phyloP scores from a whole-genome alignment of 108 stramenopile species.

The Nitzschia sp. region DNA sequence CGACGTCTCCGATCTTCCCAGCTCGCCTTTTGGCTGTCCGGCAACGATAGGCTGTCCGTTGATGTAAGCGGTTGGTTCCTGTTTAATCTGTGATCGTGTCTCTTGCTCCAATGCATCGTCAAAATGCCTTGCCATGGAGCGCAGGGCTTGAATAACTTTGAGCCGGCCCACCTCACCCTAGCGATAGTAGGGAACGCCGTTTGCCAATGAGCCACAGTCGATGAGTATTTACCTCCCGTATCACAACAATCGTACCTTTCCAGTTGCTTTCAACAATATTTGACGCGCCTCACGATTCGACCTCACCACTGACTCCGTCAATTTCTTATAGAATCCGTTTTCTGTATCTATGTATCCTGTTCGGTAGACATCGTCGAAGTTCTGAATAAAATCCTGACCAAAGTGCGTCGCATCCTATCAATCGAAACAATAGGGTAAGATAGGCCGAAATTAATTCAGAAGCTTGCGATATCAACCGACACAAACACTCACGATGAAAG shows the following conservation, averaged over 20 bases:
- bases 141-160: slow-evolving; percentile 70
- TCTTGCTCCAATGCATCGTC: slow-evolving; percentile 64
- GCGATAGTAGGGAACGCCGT: too few relatives aligned
- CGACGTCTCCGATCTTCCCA: slow-evolving; percentile 22
- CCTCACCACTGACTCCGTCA: slow-evolving; percentile 86
- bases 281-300: slow-evolving; percentile 85
- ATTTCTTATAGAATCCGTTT: slow-evolving; percentile 66
- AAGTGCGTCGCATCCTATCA: slow-evolving; percentile 85
- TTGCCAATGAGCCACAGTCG: slow-evolving; percentile 66
- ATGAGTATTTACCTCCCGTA: slow-evolving; percentile 61
- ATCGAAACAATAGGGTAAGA: too few relatives aligned
- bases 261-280: slow-evolving; percentile 73
- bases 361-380: slow-evolving; percentile 85
- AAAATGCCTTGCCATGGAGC: slow-evolving; percentile 66
- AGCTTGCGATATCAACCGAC: too few relatives aligned
- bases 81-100: slow-evolving; percentile 11
- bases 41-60: slow-evolving; percentile 52
- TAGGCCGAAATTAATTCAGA: too few relatives aligned
- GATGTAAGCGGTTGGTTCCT: slow-evolving; percentile 57
- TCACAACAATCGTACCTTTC: too few relatives aligned
- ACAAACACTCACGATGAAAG: too few relatives aligned
- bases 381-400: slow-evolving; percentile 60
- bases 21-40: slow-evolving; percentile 28
- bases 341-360: slow-evolving; percentile 84
- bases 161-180: slow-evolving; percentile 61